Conservation (phyloP, 495 filamentous ascomycete genomes). For the Penicilliopsis zonata region DNA sequence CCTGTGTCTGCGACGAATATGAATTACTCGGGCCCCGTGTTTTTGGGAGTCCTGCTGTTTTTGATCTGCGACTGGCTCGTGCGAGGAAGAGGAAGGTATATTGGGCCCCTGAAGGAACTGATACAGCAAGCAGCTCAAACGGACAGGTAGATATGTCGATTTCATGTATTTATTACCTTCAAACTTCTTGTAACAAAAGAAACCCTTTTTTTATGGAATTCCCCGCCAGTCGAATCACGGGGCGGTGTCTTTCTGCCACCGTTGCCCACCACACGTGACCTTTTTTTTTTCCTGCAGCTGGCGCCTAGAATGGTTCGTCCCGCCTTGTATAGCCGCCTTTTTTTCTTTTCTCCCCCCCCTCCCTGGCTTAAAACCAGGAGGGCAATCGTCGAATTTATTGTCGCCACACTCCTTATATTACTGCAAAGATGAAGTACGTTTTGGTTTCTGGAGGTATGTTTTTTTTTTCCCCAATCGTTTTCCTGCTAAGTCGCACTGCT, state of each 20-base stretch:
- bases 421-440: constrained; percentile 66
- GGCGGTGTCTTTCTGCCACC: too few species aligned
- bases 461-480: neutral
- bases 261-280: too few species aligned
- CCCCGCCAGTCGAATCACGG: too few species aligned
- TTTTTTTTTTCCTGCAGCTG: too few species aligned
- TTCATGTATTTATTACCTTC: too few species aligned
- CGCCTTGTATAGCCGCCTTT: constrained; percentile 7
- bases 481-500: neutral
- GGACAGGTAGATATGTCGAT: too few species aligned
- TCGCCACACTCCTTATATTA: neutral
- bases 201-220: too few species aligned
- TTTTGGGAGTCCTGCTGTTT: constrained; percentile 26
- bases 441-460: constrained; percentile 64
- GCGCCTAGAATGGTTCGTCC: too few species aligned
- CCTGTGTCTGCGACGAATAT: constrained; percentile 30
- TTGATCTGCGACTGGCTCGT: constrained; percentile 26
- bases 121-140: neutral
- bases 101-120: neutral
- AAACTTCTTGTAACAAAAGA: too few species aligned
- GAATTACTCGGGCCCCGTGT: constrained; percentile 34
- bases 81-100: constrained; percentile 18
- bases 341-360: constrained; percentile 9
- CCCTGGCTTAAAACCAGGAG: constrained; percentile 11
- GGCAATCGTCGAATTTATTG: constrained; percentile 7